Evolutionary conservation across 176 grass and related monocot genomes (phyloP), one percentile per base, ranked within the genome.

Genomic region (Saccharum officinarum): DNA sequence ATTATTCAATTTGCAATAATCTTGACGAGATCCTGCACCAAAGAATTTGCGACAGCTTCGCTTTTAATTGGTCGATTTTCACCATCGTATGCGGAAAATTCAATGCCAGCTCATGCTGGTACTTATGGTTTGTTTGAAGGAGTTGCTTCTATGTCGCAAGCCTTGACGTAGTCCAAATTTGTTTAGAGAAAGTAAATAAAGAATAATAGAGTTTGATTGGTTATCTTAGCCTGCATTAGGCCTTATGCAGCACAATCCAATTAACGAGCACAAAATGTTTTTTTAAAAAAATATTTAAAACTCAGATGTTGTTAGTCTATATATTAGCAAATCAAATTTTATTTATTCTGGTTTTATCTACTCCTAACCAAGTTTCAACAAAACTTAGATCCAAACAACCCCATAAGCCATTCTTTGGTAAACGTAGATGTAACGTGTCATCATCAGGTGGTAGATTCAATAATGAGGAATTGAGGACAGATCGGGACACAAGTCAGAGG

Each of bases 51-150:
- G 23, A 62, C 59, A 20, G 23, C 59, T 15, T 72, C 55, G 22
- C 74, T 78, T 83, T 78, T 46, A 46, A 46, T 13, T 25, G 73
- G 30, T 77, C 40, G 18, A 54, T 78, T 69, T 72, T 23, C 73
- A 71, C 41, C 46, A 23, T 75, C 68, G 65, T 69, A 33, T 70
- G 80, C 16, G n/a, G 25, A 33, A 71, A 72, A 60, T 34, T 66
- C 73, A 79, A 23, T 54, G 30, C 37, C 46, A 82, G 61, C 31
- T 68, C 37, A 49, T 4, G 25, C 40, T 47, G 26, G 42, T 23
- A 36, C 28, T 80, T 50, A 44, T 49, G 44, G 47, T 37, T 81
- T 69, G 3, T 30, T 79, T 79, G 75, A 78, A 78, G n/a, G 12
- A 28, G 22, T 73, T 50, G 30, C 31, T 39, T 23, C 28, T 7